A percentile compares a stretch with the other conserved stretches of the same genome.
phyloP scores from a whole-genome alignment of 2,329 filamentous ascomycete species.

The Cercospora citrullina region DNA sequence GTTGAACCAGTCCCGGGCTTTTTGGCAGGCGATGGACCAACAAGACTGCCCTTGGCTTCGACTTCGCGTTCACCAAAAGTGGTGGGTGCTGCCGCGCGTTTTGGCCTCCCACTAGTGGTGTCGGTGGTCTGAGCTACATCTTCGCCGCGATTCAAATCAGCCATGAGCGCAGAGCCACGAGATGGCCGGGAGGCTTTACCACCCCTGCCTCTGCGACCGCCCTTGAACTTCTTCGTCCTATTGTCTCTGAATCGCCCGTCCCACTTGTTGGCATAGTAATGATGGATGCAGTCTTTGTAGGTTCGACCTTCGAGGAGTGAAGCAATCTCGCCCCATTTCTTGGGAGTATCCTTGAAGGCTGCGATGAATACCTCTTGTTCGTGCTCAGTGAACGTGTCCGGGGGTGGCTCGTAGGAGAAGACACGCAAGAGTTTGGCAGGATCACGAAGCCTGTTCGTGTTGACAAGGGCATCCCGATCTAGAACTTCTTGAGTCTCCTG shows the following conservation, averaged over 20 bases:
- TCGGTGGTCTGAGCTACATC: constrained; percentile 38
- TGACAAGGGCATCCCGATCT: constrained; percentile 60
- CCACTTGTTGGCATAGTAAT: constrained; percentile 81
- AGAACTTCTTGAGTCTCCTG: constrained; percentile 66
- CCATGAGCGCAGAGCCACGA: constrained; percentile 60
- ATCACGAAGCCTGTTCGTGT: constrained; percentile 65
- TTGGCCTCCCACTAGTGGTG: constrained; percentile 53
- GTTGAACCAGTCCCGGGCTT: constrained; percentile 35
- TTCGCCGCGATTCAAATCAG: constrained; percentile 57
- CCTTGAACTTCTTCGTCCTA: constrained; percentile 54
- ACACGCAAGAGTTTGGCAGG: constrained; percentile 66
- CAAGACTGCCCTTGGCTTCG: constrained; percentile 62
- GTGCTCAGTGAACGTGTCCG: constrained; percentile 72
- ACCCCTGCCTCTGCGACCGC: constrained; percentile 43
- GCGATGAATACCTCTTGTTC: constrained; percentile 72
- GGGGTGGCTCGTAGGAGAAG: constrained; percentile 70
- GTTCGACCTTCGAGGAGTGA: constrained; percentile 66
- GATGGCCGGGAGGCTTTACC: constrained; percentile 48
- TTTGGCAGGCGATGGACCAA: constrained; percentile 54
- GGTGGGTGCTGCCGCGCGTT: constrained; percentile 64
- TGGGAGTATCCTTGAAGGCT: constrained; percentile 71
- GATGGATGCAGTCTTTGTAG: constrained; percentile 79
- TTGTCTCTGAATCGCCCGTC: constrained; percentile 75
- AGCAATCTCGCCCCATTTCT: constrained; percentile 79
- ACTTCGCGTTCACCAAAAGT: constrained; percentile 67